Base-by-base conservation (phyloP, 306 rosid genomes). In the Prunus davidiana region DNA sequence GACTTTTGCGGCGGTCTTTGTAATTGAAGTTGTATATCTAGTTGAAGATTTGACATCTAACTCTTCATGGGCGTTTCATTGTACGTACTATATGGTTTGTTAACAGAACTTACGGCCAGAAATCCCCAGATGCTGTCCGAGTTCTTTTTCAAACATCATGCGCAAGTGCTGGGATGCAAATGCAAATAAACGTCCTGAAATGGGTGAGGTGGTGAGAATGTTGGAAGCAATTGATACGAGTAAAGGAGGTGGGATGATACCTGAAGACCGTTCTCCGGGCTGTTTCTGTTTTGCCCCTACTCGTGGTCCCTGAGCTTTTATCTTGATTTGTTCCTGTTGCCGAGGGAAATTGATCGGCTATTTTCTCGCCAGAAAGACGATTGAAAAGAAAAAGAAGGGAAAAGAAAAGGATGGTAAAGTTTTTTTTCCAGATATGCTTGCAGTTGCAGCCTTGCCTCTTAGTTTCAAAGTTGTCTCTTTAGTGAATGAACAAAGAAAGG, bases 201-300 rank as follows among this genome's bases (percentile, higher is more conserved):
- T 90, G 95, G 84, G 67, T 3, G 90, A 84, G 67, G 95, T 90
- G 73, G 95, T 90, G 81, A 84, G 69, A 79, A 76, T 90, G 92
- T 64, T 90, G 71, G 95, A 90, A 79, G 90, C 84, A 22, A 84
- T 90, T 58, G 92, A 90, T 77, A 90, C 95, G 14, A 88, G 85
- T 64, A 90, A 65, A 84, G 95, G 95, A 65, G 92, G 95, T 2
- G 95, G 95, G 76, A 90, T 90, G 95, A 81, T 90, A 71, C 86
- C 92, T 5, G 90, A 86, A 8, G 87, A 79, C 58, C 84, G 81
- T 60, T 41, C 75, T 28, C 18, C 80, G 0, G 54, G 58, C 6
- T 90, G 95, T 66, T 87, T 90, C 80, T 90, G 92, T 69, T 79
- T 90, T 15, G 18, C 82, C 52, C 77, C 81, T 3, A 27, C 78